These are phyloP conservation scores for Crithidia mellificae DNA, from an alignment of 208 protist genomes.

Conservation along the genomic window DNA sequence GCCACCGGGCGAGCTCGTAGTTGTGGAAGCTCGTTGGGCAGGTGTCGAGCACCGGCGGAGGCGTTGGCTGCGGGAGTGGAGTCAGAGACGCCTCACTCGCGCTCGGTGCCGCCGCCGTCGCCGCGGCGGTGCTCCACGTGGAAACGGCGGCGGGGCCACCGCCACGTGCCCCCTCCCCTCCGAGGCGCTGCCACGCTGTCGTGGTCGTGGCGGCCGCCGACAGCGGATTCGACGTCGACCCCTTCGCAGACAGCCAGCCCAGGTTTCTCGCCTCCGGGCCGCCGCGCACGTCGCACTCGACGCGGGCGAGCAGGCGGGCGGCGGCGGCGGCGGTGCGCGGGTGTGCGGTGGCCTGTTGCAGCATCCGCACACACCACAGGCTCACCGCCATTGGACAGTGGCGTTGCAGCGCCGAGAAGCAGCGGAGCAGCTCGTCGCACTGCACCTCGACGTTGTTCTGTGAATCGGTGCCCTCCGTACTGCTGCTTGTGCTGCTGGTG, in stretches of 20 bases:
- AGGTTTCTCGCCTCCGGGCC: background rate
- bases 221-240: background rate
- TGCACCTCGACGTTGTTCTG: slow-evolving; percentile 9
- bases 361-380: slow-evolving; percentile 28
- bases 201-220: background rate
- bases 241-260: background rate
- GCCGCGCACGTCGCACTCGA: slow-evolving; percentile 9
- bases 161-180: background rate
- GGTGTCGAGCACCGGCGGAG: slow-evolving; percentile 19
- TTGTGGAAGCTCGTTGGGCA: slow-evolving; percentile 32
- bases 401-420: slow-evolving; percentile 23
- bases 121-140: background rate
- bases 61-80: background rate
- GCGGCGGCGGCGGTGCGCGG: slow-evolving; percentile 17
- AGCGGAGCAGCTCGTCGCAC: slow-evolving; percentile 32
- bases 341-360: slow-evolving; percentile 24
- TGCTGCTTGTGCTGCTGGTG: background rate
- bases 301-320: slow-evolving; percentile 7
- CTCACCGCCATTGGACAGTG: slow-evolving; percentile 23
- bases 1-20: slow-evolving; percentile 35
- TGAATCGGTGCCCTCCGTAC: background rate
- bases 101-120: background rate
- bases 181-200: too few species aligned
- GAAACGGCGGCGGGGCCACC: too few species aligned
- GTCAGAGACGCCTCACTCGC: background rate